Conservation (phyloP, 2,329 filamentous ascomycete genomes). For the Cadophora sp. region DNA sequence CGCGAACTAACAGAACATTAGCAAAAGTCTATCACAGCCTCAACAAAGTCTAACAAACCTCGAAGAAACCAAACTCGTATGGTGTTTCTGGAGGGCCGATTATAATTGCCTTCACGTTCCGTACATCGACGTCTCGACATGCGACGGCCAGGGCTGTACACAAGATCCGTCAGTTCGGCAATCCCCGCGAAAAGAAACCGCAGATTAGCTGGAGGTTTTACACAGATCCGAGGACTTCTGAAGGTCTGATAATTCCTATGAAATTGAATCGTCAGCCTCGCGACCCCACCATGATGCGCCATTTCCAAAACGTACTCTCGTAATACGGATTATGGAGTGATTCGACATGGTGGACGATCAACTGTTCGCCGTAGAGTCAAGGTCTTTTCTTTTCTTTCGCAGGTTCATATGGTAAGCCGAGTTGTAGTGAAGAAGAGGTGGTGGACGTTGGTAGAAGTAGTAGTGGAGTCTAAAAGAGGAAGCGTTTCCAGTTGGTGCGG, state of each 20-base stretch:
- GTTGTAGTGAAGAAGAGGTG: slow-evolving; percentile 5
- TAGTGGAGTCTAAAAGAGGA: background rate
- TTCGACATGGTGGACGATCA: slow-evolving; percentile 66
- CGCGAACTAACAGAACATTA: slow-evolving; percentile 63
- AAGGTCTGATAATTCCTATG: slow-evolving; percentile 84
- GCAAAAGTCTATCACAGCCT: slow-evolving; percentile 23
- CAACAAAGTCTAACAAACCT: slow-evolving; percentile 61
- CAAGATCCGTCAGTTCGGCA: slow-evolving; percentile 33
- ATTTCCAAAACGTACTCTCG: slow-evolving; percentile 64
- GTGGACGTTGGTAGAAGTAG: background rate
- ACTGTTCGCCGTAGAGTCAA: slow-evolving; percentile 17
- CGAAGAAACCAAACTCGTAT: slow-evolving; percentile 97
- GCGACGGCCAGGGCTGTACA: slow-evolving; percentile 80
- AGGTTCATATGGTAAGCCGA: slow-evolving; percentile 24
- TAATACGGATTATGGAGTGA: slow-evolving; percentile 87
- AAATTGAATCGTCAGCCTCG: slow-evolving; percentile 46
- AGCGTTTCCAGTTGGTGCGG: background rate
- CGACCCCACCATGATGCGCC: slow-evolving; percentile 35
- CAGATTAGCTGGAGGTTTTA: slow-evolving; percentile 53
- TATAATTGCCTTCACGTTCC: slow-evolving; percentile 85
- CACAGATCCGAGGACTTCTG: slow-evolving; percentile 85
- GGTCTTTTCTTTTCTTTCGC: slow-evolving; percentile 20
- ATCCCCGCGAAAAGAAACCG: background rate
- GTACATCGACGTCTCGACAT: slow-evolving; percentile 86
- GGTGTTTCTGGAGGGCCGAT: slow-evolving; percentile 93